These are phyloP conservation scores for Vanrija pseudolonga DNA, from an alignment of 1,284 basidiomycete species.

Conservation along the genomic window DNA sequence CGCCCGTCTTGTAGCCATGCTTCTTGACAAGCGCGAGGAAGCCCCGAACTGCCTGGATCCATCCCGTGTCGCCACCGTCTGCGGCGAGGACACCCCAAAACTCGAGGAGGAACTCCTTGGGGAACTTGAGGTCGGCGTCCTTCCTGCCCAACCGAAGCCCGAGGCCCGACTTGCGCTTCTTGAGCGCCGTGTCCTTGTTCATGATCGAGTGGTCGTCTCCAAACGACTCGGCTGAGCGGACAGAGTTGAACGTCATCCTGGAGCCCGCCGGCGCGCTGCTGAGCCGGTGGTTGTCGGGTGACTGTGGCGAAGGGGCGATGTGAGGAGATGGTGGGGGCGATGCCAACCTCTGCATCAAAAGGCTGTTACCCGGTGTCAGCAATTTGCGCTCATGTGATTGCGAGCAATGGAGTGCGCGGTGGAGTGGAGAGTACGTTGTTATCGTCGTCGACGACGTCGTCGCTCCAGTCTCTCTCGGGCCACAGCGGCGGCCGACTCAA, in stretches of 20 bases:
- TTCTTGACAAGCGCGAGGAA: constrained; percentile 38
- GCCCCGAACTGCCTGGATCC: constrained; percentile 28
- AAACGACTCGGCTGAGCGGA: constrained; percentile 12
- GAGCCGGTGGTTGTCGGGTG: not conserved
- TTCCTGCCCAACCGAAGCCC: constrained; percentile 18
- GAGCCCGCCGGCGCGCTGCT: constrained; percentile 1
- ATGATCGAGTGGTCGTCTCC: not conserved
- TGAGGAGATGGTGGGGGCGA: constrained; percentile 12
- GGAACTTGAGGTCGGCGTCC: constrained; percentile 38
- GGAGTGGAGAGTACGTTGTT: constrained; percentile 10
- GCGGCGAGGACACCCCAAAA: constrained; percentile 39
- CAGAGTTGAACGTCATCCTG: constrained; percentile 3
- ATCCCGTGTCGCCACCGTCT: constrained; percentile 41
- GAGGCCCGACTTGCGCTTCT: constrained; percentile 23
- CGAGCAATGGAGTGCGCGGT: constrained; percentile 3
- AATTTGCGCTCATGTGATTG: not conserved
- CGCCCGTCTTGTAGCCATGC: constrained; percentile 45
- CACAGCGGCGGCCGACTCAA: not conserved
- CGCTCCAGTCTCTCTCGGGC: not conserved
- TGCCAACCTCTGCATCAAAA: not conserved
- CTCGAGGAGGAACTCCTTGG: constrained; percentile 43
- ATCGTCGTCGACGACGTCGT: not conserved
- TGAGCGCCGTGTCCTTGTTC: not conserved
- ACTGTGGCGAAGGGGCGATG: not conserved
- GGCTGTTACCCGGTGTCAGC: no score